phyloP scores from a whole-genome alignment of 768 basidiomycete species.

The Lentinula detonsa region DNA sequence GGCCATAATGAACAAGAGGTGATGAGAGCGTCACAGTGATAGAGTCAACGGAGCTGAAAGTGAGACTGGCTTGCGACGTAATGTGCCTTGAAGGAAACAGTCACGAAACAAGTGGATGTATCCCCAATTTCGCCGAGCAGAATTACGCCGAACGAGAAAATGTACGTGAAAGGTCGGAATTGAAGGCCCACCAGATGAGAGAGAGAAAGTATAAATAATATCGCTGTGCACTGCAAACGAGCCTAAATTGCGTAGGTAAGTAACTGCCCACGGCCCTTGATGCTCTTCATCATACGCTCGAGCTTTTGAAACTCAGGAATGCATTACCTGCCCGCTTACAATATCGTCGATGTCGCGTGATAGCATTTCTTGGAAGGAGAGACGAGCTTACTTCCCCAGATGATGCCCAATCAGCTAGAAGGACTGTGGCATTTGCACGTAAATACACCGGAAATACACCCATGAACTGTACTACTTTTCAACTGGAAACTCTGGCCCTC shows the following conservation, averaged over 20 bases:
- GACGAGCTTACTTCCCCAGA: no score
- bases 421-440: conserved; percentile 2
- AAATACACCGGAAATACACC: background rate
- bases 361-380: background rate
- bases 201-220: conserved; percentile 1
- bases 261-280: background rate
- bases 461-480: background rate
- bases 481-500: background rate
- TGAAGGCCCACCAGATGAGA: background rate
- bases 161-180: background rate
- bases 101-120: background rate
- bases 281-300: background rate
- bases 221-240: background rate
- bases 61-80: background rate
- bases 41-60: background rate
- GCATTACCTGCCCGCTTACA: no score
- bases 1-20: conserved; percentile 1
- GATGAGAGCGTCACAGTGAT: background rate
- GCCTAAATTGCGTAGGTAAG: background rate
- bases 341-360: background rate
- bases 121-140: conserved; percentile 3
- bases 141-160: background rate
- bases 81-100: background rate
- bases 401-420: background rate
- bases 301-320: no score